Conservation (phyloP, 2,329 filamentous ascomycete species). For the Fusarium papillatum region DNA sequence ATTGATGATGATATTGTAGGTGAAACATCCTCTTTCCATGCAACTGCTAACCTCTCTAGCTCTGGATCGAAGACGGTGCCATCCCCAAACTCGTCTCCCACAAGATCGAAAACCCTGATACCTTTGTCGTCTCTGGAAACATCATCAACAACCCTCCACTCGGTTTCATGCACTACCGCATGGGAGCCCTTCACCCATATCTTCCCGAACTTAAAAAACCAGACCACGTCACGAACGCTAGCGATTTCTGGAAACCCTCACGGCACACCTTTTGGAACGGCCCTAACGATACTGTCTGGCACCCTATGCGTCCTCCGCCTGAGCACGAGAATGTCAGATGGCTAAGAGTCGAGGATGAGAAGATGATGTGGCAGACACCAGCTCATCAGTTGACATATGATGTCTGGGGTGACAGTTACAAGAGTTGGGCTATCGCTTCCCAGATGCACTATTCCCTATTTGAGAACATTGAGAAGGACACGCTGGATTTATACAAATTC, state of each 20-base stretch:
- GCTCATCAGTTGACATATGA: slow-evolving; percentile 28
- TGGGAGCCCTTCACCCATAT: slow-evolving; percentile 36
- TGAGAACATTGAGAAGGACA: slow-evolving; percentile 35
- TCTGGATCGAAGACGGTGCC: slow-evolving; percentile 36
- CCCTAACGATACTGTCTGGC: slow-evolving; percentile 16
- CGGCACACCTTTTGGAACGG: slow-evolving; percentile 28
- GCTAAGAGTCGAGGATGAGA: slow-evolving; percentile 25
- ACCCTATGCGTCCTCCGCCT: neutral
- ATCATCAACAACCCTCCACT: slow-evolving; percentile 39
- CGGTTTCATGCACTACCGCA: slow-evolving; percentile 34
- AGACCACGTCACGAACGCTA: neutral
- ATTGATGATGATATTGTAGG: slow-evolving; percentile 34
- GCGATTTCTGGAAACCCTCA: slow-evolving; percentile 33
- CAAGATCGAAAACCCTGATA: slow-evolving; percentile 25
- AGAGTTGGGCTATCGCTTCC: slow-evolving; percentile 31
- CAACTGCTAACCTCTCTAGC: slow-evolving; percentile 9
- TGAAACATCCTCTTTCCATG: neutral
- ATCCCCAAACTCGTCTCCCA: slow-evolving; percentile 27
- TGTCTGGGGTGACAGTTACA: slow-evolving; percentile 28
- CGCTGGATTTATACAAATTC: slow-evolving; percentile 33
- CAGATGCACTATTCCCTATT: slow-evolving; percentile 38
- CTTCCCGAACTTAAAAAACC: slow-evolving; percentile 22
- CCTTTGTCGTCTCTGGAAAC: slow-evolving; percentile 34
- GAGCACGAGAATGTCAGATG: slow-evolving; percentile 15
- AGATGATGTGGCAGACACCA: slow-evolving; percentile 25